Evolutionary conservation across 805 yeast genomes (phyloP).

Genomic region (Sugiyamaella smithiae): DNA sequence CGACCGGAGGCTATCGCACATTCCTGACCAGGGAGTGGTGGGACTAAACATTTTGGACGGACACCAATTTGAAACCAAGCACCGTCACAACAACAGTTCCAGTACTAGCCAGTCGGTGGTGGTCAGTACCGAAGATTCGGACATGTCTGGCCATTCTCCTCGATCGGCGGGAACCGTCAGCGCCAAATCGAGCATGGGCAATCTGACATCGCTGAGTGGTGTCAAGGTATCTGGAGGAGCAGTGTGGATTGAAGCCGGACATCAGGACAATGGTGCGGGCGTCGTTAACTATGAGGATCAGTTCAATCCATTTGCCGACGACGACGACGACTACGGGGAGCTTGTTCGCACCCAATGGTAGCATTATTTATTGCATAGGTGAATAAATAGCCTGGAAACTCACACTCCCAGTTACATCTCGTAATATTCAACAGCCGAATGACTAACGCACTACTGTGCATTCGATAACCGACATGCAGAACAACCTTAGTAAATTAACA

Average conservation of each 20-base stretch:
- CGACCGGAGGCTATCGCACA: neutral
- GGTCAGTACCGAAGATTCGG: neutral
- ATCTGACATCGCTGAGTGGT: neutral
- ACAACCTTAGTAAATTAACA: no score
- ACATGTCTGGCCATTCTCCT: neutral
- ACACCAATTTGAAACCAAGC: neutral
- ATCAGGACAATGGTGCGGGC: neutral
- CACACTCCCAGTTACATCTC: no score
- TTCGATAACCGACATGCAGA: no score
- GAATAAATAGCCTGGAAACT: slow-evolving; percentile 1
- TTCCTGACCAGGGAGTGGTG: neutral
- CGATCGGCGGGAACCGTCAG: neutral
- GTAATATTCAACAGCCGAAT: no score
- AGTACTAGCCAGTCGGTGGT: neutral
- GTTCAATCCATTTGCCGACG: slow-evolving; percentile 6
- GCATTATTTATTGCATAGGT: neutral
- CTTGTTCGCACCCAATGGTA: neutral
- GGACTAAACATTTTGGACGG: neutral
- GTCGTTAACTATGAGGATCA: neutral
- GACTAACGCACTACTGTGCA: no score
- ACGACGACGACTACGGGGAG: neutral
- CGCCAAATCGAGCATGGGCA: slow-evolving; percentile 1
- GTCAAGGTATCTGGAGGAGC: neutral
- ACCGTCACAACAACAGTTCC: neutral
- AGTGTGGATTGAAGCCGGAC: slow-evolving; percentile 7